A percentile compares a stretch with the other conserved stretches of the same genome.
phyloP scores from a whole-genome alignment of 352 stramenopile species.

The Phytophthora tentaculata region DNA sequence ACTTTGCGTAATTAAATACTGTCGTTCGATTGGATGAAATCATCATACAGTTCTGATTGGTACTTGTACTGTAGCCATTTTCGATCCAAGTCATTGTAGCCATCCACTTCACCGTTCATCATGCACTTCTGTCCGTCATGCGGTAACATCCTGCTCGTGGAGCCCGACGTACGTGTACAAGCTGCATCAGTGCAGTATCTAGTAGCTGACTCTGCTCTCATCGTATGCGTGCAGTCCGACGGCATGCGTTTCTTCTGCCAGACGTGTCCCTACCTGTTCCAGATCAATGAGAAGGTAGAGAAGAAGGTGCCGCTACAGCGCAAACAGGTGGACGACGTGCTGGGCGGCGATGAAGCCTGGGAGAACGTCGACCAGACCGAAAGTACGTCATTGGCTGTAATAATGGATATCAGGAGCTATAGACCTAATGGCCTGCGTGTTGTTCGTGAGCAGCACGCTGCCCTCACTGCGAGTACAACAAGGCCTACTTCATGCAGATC shows the following conservation, averaged over 20 bases:
- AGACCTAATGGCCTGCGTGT: too few relatives aligned
- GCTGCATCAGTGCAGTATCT: background rate
- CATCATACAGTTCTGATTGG: conserved; percentile 4
- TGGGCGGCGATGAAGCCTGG: conserved; percentile 97
- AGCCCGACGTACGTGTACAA: conserved; percentile 68
- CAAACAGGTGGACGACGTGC: conserved; percentile 99
- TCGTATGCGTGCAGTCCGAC: conserved; percentile 57
- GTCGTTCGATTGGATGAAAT: conserved; percentile 22
- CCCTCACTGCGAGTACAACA: conserved; percentile 94
- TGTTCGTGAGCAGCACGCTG: conserved; percentile 93
- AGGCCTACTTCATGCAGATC: conserved; percentile 99
- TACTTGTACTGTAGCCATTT: background rate
- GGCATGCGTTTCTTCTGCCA: conserved; percentile 92
- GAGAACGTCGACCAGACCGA: conserved; percentile 99
- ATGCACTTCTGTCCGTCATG: conserved; percentile 93
- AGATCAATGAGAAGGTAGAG: conserved; percentile 89
- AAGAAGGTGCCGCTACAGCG: conserved; percentile 92
- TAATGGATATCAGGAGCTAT: too few relatives aligned
- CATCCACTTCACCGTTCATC: conserved; percentile 9
- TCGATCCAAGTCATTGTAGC: background rate
- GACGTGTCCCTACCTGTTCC: conserved; percentile 89
- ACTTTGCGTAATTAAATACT: background rate
- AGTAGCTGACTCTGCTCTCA: conserved; percentile 5
- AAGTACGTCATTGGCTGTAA: too few relatives aligned
- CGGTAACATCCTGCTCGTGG: conserved; percentile 91